phyloP scores from a whole-genome alignment of 2,329 filamentous ascomycete genomes.

The Trichoderma sp. region DNA sequence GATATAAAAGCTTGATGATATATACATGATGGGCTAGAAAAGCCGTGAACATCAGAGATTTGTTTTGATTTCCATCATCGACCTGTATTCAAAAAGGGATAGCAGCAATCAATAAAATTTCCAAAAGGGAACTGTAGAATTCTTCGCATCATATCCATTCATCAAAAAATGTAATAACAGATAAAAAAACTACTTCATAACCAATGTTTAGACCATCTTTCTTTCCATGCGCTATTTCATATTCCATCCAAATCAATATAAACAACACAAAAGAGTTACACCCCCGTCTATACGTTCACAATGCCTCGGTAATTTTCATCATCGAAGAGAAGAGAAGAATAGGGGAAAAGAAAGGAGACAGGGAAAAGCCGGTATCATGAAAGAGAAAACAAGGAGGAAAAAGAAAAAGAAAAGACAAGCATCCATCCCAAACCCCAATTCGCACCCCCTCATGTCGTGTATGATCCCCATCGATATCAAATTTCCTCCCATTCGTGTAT shows the following conservation, averaged over 20 bases:
- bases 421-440: neutral
- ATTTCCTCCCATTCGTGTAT: neutral
- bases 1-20: neutral
- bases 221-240: neutral
- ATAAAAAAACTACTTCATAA: constrained; percentile 17
- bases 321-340: constrained; percentile 3
- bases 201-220: constrained; percentile 1
- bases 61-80: no score
- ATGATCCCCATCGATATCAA: neutral
- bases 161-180: constrained; percentile 14
- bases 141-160: constrained; percentile 21
- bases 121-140: neutral
- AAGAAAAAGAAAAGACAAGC: neutral
- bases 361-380: constrained; percentile 16
- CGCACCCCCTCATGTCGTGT: neutral
- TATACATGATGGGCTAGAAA: neutral
- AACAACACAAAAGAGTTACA: neutral
- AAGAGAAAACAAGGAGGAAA: neutral
- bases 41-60: neutral
- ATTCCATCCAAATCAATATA: neutral
- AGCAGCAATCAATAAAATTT: no score
- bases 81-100: no score
- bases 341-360: neutral
- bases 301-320: constrained; percentile 9
- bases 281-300: constrained; percentile 22